Percentiles rank a stretch among this genome's conserved stretches.
Conservation (phyloP, 768 basidiomycete species). For the Naganishia kalamii region DNA sequence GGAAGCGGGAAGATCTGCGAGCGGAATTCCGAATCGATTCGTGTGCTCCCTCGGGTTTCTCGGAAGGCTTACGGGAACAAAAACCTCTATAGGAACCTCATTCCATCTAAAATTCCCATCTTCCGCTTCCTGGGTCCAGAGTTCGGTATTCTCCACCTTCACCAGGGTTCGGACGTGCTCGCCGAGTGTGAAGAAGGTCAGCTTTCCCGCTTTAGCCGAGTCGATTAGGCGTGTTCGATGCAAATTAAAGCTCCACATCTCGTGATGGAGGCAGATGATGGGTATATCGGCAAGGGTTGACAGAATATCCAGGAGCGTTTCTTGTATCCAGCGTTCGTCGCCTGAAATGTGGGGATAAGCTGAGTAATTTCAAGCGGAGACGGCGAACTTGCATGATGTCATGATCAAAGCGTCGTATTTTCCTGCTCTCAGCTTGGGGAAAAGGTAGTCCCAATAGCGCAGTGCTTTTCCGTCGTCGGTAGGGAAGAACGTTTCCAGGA, state of each 20-base stretch:
- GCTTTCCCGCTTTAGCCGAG: not conserved
- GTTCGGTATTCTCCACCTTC: not conserved
- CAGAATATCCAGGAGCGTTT: not conserved
- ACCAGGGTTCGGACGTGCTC: not conserved
- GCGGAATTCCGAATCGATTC: no score
- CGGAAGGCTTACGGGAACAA: constrained; percentile 2
- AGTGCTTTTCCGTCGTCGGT: not conserved
- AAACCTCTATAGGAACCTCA: not conserved
- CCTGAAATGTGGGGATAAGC: not conserved
- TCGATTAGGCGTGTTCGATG: not conserved
- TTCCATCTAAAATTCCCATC: constrained; percentile 1
- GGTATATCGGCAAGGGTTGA: constrained; percentile 1
- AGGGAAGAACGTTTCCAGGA: constrained; percentile 3
- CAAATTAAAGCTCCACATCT: not conserved
- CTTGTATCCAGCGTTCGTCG: constrained; percentile 9
- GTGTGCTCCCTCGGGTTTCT: no score
- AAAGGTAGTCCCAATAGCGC: not conserved
- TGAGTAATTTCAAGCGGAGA: not conserved
- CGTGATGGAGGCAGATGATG: constrained; percentile 12
- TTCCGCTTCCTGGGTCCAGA: not conserved
- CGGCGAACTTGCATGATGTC: constrained; percentile 2
- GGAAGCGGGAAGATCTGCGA: constrained; percentile 1
- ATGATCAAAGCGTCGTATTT: constrained; percentile 13
- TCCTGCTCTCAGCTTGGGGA: not conserved
- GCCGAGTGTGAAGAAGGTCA: constrained; percentile 3